phyloP scores from a whole-genome alignment of 2,329 filamentous ascomycete genomes.

The Clonostachys chloroleuca region DNA sequence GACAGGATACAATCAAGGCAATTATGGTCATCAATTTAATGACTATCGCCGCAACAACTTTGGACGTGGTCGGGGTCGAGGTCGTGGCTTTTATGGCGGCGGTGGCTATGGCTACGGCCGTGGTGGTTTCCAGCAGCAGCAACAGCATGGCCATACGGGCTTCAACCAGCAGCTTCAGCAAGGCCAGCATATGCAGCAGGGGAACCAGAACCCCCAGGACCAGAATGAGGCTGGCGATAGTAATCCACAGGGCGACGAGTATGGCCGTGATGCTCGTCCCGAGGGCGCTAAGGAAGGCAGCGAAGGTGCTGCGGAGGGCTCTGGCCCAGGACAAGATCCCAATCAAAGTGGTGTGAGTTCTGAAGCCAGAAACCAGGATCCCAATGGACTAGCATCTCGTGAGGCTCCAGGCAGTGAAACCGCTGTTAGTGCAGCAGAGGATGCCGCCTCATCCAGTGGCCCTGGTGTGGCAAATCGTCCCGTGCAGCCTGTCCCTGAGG shows the following conservation, averaged over 20 bases:
- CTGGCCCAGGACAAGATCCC: not conserved
- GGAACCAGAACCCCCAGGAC: constrained; percentile 4
- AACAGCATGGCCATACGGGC: constrained; percentile 32
- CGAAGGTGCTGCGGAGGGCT: constrained; percentile 4
- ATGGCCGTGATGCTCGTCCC: constrained; percentile 1
- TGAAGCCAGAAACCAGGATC: constrained; percentile 11
- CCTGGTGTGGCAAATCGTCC: constrained; percentile 15
- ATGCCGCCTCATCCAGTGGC: constrained; percentile 10
- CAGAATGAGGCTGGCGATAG: constrained; percentile 11
- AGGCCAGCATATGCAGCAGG: constrained; percentile 9
- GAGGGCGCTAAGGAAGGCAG: constrained; percentile 5
- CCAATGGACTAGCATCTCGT: constrained; percentile 14
- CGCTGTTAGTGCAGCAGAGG: constrained; percentile 1
- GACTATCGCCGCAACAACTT: constrained; percentile 69
- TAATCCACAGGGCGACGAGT: not conserved
- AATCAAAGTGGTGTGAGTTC: constrained; percentile 9
- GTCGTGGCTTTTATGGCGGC: constrained; percentile 55
- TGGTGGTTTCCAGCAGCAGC: constrained; percentile 43
- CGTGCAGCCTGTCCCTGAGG: constrained; percentile 27
- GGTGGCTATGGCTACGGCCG: constrained; percentile 34
- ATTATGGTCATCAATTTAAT: constrained; percentile 78
- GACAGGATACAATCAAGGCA: constrained; percentile 78
- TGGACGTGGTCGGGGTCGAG: constrained; percentile 62
- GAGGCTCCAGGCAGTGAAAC: constrained; percentile 21
- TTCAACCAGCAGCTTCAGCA: constrained; percentile 26